phyloP scores from a whole-genome alignment of 805 yeast species.

The Cyberlindnera xylosilytica region DNA sequence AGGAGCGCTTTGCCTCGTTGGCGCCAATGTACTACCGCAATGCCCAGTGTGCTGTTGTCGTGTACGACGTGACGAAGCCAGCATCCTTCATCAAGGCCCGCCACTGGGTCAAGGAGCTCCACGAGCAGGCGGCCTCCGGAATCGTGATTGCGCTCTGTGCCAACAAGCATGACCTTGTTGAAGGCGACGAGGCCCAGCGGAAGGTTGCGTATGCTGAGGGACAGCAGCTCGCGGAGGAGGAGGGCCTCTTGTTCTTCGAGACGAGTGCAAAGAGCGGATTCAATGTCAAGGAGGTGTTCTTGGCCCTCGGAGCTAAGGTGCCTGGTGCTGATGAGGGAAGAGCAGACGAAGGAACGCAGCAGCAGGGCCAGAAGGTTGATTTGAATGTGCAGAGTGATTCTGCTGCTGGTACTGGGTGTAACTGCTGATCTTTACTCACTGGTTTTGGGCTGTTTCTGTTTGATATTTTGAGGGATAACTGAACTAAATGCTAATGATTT shows the following conservation, averaged over 20 bases:
- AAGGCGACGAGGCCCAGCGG: slow-evolving; percentile 53
- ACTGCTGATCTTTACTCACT: slow-evolving; percentile 24
- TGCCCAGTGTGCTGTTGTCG: slow-evolving; percentile 95
- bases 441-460: no score
- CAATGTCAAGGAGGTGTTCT: slow-evolving; percentile 87
- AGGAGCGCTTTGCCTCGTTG: slow-evolving; percentile 91
- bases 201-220: slow-evolving; percentile 89
- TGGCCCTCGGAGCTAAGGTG: slow-evolving; percentile 84
- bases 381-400: slow-evolving; percentile 31
- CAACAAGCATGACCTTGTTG: slow-evolving; percentile 80
- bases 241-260: slow-evolving; percentile 86
- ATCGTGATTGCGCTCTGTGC: slow-evolving; percentile 93
- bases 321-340: slow-evolving; percentile 39
- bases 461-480: no score
- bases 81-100: slow-evolving; percentile 94
- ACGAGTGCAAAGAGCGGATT: slow-evolving; percentile 89
- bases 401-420: slow-evolving; percentile 30
- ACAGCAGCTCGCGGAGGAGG: slow-evolving; percentile 82
- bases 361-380: slow-evolving; percentile 29
- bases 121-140: slow-evolving; percentile 91
- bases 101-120: slow-evolving; percentile 96
- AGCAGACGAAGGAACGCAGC: slow-evolving; percentile 19
- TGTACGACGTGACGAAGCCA: slow-evolving; percentile 92
- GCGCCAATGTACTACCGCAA: slow-evolving; percentile 98
- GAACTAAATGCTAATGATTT: not conserved